Base-by-base conservation (phyloP, 108 stramenopile genomes). In the Cylindrotheca closterium region DNA sequence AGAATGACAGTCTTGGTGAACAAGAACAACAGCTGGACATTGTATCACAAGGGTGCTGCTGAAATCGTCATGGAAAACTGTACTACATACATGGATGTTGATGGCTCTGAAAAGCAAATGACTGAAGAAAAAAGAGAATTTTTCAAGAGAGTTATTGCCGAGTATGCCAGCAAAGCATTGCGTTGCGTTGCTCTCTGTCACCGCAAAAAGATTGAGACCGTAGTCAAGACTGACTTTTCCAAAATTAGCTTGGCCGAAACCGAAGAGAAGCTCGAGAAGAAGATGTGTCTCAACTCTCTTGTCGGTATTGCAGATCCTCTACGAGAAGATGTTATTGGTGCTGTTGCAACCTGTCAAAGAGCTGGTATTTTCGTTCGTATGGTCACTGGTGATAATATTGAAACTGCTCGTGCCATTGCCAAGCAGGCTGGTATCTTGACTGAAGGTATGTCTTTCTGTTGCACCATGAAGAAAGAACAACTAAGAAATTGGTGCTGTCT, bases 301-400 rank as follows among this genome's bases (percentile, higher is more conserved):
- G 91, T 96, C 21, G 96, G 96, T 61, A 97, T 97, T 76, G 87
- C 74, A 51, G 91, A 92, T 81, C 91, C 91, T 27, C 82, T 96
- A 10, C 86, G 96, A 2, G 77, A 63, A 28, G 96, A 86, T 62
- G 98, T 98, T 24, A 79, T 89, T 28, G 91, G 83, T 29, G 98
- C 98, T 19, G 95, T 98, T 25, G 77, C 78, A 22, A 84, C 75
- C 25, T 97, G 96, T 74, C 90, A 96, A 74, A 79, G 67, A 19
- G 95, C 96, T 33, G 95, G 95, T 32, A 90, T 98, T 68, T 92
- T 92, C 60, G 98, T 98, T 49, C 85, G 93, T 37, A 97, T 97
- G 98, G 96, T 98, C 24, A 98, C 98, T 32, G 98, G 98, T 22
- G 98, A 98, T 61, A 93, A 96, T 81, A 84, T 96, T 17, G 71